A percentile compares a stretch with the other conserved stretches of the same genome.
phyloP scores from a whole-genome alignment of 2,329 filamentous ascomycete species.

The Fusarium hostae region DNA sequence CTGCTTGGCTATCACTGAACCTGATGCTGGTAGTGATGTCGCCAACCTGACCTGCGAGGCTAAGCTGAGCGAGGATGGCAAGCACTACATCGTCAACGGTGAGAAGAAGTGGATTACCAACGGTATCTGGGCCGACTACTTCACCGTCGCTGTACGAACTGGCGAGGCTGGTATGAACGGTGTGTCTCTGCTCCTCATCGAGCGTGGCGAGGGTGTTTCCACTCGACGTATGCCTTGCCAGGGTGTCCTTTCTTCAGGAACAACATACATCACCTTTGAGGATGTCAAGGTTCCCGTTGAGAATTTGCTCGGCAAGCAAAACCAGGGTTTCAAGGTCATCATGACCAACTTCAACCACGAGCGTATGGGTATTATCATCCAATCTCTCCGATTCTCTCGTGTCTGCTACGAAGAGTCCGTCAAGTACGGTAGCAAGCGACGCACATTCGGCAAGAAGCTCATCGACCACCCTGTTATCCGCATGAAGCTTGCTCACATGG shows the following conservation, averaged over 20 bases:
- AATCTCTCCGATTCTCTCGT: conserved; percentile 92
- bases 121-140: conserved; percentile 96
- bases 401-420: conserved; percentile 97
- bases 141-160: conserved; percentile 95
- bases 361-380: conserved; percentile 98
- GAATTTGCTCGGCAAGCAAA: conserved; percentile 97
- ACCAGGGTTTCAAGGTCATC: conserved; percentile 98
- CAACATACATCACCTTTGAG: conserved; percentile 97
- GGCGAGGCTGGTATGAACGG: conserved; percentile 92
- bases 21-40: conserved; percentile 93
- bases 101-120: conserved; percentile 99
- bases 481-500: conserved; percentile 98
- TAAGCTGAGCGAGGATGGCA: conserved; percentile 92
- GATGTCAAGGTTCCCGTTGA: conserved; percentile 99
- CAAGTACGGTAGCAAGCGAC: conserved; percentile 97
- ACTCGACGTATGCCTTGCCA: conserved; percentile 98
- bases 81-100: conserved; percentile 99
- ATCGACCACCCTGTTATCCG: conserved; percentile 98
- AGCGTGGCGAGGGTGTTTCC: conserved; percentile 87
- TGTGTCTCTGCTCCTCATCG: conserved; percentile 89
- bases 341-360: conserved; percentile 99
- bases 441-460: conserved; percentile 95
- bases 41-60: conserved; percentile 96
- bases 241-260: conserved; percentile 80
- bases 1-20: conserved; percentile 96